Evolutionary conservation across 352 stramenopile species (phyloP), one percentile per base, ranked within the genome.

Genomic region (Globisporangium megalacanthum): DNA sequence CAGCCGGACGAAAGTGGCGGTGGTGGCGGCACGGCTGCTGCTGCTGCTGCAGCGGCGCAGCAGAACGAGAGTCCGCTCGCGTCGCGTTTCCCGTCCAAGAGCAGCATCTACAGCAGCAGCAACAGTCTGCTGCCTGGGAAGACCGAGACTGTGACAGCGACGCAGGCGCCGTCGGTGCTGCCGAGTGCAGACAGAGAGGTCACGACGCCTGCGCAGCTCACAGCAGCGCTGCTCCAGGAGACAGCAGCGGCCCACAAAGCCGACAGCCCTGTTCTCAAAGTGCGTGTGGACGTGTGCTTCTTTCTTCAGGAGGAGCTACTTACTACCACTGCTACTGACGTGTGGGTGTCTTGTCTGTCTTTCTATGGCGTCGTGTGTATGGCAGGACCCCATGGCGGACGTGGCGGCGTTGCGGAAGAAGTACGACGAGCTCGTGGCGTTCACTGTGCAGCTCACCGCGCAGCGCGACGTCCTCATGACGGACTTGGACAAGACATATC

Each of bases 391-490:
- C 14, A 73, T 86, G 11, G 62, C 75, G 29, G 79, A 93, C 44
- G 70, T 92, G 19, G 77, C 72, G 31, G 68, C 68, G 15, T 61
- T 95, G 29, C 81, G 85, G 50, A 94, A 94, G 70, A 95, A 95
- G 69, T 95, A 95, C 62, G 83, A 94, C 57, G 86, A 95, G 82
- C 74, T 95, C 56, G 86, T 95, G 60, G 75, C 82, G 51, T 95
- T 93, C 63, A 95, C 86, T 14, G 86, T 95, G 54, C 86, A 95
- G 56, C 58, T 95, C 45, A 95, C 86, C 6, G 86, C 83, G 5
- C 82, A 94, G 62, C 83, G 86, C 5, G 83, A 95, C 56, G 80
- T 88, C 46, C 64, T 95, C 58, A 89, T 95, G 66, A 86, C 66
- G 52, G 86, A 95, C 52, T 60, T 95, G 51, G 77, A 90, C 55